Evolutionary conservation across 1,284 basidiomycete species (phyloP), one percentile per base, ranked within the genome.

Genomic region (Xanthoconium separans): DNA sequence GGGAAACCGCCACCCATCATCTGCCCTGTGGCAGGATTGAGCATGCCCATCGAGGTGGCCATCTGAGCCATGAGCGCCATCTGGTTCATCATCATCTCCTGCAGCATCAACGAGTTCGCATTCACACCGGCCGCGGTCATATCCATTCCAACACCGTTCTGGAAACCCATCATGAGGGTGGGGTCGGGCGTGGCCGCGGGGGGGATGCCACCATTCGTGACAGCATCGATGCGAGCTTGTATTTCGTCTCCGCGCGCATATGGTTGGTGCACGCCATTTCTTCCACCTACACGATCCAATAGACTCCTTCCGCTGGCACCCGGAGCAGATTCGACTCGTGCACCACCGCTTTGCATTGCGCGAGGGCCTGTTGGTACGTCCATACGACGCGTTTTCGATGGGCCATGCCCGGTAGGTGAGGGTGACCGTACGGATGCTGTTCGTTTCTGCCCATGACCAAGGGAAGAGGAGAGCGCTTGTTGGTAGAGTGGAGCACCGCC

Each of bases 51-150:
- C 16, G 80, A 81, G 27, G 83, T 78, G 24, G 86, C 85, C 80
- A 91, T 86, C 70, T 91, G 89, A 34, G 86, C 83, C 88, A 91
- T 91, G 61, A 91, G 76, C 42, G 88, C 86, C 87, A 91, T 90
- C 67, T 91, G 87, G 69, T 80, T 88, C 83, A 89, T 85, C 83
- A 91, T 85, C 78, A 91, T 85, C 71, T 91, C 89, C 70, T 91
- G 89, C 55, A 91, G 66, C 74, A 88, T 74, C 60, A 91, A 62
- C 42, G 87, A 85, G 62, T 87, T 89, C 45, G 79, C 54, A 39
- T 59, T 70, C 27, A 58, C 60, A 42, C 60, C 68, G 16, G 81
- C 78, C 16, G 79, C 74, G 51, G 74, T 76, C 77, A 87, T 84
- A 56, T 85, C 84, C 81, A 83, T 79, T 42, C 73, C 77, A 33